Evolutionary conservation across 108 stramenopile species (phyloP).

Genomic region (Nitzschia sp.): DNA sequence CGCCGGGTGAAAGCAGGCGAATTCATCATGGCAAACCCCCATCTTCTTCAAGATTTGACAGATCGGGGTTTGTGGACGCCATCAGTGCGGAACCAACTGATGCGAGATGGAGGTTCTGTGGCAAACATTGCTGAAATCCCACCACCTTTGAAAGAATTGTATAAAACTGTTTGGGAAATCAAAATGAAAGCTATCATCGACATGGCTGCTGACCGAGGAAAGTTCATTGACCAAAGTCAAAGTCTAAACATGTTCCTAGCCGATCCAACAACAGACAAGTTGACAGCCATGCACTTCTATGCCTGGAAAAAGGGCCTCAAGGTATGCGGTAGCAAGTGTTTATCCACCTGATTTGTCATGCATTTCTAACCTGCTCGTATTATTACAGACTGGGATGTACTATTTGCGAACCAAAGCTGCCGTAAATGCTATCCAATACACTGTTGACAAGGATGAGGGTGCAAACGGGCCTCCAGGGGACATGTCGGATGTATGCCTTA

Average conservation of each 20-base stretch:
- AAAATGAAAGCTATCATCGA: slow-evolving; percentile 92
- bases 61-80: slow-evolving; percentile 94
- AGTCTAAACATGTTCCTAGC: slow-evolving; percentile 95
- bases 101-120: slow-evolving; percentile 90
- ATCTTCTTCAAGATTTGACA: slow-evolving; percentile 91
- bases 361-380: background rate
- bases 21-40: slow-evolving; percentile 95
- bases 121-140: slow-evolving; percentile 82
- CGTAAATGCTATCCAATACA: slow-evolving; percentile 97
- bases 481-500: slow-evolving; percentile 24
- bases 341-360: no score
- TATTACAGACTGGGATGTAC: slow-evolving; percentile 93
- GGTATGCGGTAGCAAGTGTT: slow-evolving; percentile 25
- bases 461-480: slow-evolving; percentile 14
- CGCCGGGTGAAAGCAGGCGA: slow-evolving; percentile 96
- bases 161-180: slow-evolving; percentile 99
- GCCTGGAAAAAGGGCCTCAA: slow-evolving; percentile 94
- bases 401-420: slow-evolving; percentile 93
- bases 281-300: slow-evolving; percentile 98
- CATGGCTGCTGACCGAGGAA: slow-evolving; percentile 95
- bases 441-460: slow-evolving; percentile 76
- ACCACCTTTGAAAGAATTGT: slow-evolving; percentile 82
- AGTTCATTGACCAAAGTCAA: slow-evolving; percentile 96
- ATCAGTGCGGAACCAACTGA: slow-evolving; percentile 88
- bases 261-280: slow-evolving; percentile 86